Conservation (phyloP, 257 asterid genomes). For the Eucommia ulmoides region DNA sequence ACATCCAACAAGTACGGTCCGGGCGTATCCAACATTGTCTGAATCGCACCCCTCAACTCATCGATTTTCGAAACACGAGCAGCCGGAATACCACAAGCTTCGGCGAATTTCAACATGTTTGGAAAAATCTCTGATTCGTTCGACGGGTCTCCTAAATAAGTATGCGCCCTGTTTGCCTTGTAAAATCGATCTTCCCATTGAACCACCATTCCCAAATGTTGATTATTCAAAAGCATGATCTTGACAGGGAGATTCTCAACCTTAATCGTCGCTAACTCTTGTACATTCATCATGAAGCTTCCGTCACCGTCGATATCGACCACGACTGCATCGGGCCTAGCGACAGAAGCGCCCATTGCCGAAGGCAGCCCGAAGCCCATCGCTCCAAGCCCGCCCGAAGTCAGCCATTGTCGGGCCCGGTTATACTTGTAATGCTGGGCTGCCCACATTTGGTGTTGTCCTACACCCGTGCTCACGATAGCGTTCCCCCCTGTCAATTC, state of each 20-base stretch:
- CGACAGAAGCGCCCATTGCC: constrained; percentile 17
- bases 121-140: constrained; percentile 11
- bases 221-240: constrained; percentile 16
- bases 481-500: constrained; percentile 18
- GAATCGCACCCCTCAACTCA: constrained; percentile 7
- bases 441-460: constrained; percentile 18
- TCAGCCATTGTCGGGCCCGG: constrained; percentile 8
- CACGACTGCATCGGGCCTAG: constrained; percentile 12
- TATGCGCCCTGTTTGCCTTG: constrained; percentile 12
- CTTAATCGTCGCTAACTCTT: constrained; percentile 14
- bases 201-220: constrained; percentile 19
- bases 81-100: constrained; percentile 14
- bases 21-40: constrained; percentile 17
- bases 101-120: constrained; percentile 19
- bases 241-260: constrained; percentile 13
- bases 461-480: constrained; percentile 13
- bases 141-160: constrained; percentile 12
- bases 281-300: constrained; percentile 17
- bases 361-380: constrained; percentile 15
- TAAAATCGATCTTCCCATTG: constrained; percentile 16
- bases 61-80: constrained; percentile 9
- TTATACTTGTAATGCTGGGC: constrained; percentile 15
- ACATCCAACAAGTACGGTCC: constrained; percentile 17
- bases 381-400: constrained; percentile 11
- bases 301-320: constrained; percentile 20